Evolutionary conservation across 2,329 filamentous ascomycete species (phyloP).

Genomic region (Salinomyces thailandicus): DNA sequence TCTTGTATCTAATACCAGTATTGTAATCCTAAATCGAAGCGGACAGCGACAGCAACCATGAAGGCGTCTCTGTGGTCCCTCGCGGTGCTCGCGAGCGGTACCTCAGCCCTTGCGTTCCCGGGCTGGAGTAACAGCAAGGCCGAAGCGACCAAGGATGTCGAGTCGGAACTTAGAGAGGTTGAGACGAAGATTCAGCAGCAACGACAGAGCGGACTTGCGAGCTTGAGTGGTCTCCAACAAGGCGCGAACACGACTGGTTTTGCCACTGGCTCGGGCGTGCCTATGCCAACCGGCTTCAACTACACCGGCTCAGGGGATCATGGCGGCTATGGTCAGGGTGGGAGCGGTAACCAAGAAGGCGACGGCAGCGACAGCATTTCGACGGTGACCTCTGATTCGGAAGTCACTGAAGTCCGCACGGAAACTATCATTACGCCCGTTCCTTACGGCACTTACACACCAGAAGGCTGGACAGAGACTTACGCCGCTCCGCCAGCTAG

Average conservation of each 20-base stretch:
- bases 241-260: no score
- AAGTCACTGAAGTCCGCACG: background rate
- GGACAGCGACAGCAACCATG: no score
- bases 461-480: background rate
- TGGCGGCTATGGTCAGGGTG: background rate
- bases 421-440: conserved; percentile 1
- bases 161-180: background rate
- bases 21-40: no score
- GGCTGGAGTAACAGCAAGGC: background rate
- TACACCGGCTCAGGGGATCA: background rate
- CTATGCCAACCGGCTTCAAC: background rate
- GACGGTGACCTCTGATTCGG: background rate
- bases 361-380: background rate
- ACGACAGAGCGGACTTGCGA: background rate
- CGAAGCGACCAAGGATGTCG: background rate
- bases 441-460: conserved; percentile 2
- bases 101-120: conserved; percentile 3
- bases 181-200: background rate
- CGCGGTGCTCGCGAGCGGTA: conserved; percentile 5
- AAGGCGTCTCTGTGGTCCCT: conserved; percentile 5
- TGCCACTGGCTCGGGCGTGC: background rate
- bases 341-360: background rate
- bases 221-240: background rate
- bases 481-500: background rate
- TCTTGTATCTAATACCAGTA: background rate